Evolutionary conservation across 495 filamentous ascomycete genomes (phyloP).

Genomic region (Podospora conica): DNA sequence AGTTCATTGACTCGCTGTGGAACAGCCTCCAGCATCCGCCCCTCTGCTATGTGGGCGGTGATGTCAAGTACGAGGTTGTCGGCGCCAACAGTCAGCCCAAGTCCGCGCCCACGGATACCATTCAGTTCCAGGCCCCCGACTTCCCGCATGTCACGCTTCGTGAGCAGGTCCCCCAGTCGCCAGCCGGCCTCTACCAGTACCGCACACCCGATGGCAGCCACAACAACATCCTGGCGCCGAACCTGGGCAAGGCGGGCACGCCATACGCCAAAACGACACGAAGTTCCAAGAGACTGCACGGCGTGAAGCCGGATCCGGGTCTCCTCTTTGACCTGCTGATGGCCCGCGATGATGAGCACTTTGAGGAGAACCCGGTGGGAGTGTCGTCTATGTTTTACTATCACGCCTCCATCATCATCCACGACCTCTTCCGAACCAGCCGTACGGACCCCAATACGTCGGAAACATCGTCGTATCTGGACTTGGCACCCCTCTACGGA

Average conservation of each 20-base stretch:
- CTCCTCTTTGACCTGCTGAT: slow-evolving; percentile 69
- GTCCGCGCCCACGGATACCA: slow-evolving; percentile 16
- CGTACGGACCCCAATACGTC: slow-evolving; percentile 29
- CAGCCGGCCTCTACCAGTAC: slow-evolving; percentile 43
- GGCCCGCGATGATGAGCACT: slow-evolving; percentile 49
- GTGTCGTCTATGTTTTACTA: slow-evolving; percentile 83
- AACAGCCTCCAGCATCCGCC: slow-evolving; percentile 65
- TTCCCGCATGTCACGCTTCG: slow-evolving; percentile 31
- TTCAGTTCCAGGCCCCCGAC: slow-evolving; percentile 28
- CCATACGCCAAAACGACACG: slow-evolving; percentile 67
- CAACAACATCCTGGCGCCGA: slow-evolving; percentile 59
- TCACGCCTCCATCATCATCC: slow-evolving; percentile 76
- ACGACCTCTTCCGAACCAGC: slow-evolving; percentile 50
- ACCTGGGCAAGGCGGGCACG: slow-evolving; percentile 50
- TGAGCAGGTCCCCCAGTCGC: slow-evolving; percentile 28
- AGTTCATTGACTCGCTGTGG: slow-evolving; percentile 60
- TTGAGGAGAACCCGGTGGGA: slow-evolving; percentile 61
- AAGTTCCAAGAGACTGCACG: slow-evolving; percentile 37
- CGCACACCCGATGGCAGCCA: slow-evolving; percentile 63
- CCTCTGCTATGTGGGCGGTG: slow-evolving; percentile 45
- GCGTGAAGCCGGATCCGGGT: slow-evolving; percentile 63
- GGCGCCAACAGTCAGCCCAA: neutral
- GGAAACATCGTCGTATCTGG: slow-evolving; percentile 69
- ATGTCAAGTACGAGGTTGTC: slow-evolving; percentile 30
- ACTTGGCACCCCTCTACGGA: slow-evolving; percentile 76